Evolutionary conservation across 495 filamentous ascomycete genomes (phyloP), one percentile per base, ranked within the genome.

Genomic region (Talaromyces adpressus): DNA sequence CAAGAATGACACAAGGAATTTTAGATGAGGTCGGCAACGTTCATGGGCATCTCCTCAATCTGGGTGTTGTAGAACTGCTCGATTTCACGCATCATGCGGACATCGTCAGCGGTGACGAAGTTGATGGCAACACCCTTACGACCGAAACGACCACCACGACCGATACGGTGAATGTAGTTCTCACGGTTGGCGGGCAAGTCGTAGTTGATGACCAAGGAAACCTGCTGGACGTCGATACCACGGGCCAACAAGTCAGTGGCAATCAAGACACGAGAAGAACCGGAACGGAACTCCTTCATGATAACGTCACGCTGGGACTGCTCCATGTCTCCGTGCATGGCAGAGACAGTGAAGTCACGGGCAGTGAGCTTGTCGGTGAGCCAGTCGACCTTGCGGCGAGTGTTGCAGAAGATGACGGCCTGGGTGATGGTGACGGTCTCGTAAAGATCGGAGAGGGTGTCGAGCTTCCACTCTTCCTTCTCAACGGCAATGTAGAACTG

Each of bases 351-450:
- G 83, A 98, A 98, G 82, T 98, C 92, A 80, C 91, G 91, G 69
- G 90, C 90, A 69, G 91, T 90, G 75, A 98, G 91, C 86, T 97
- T 98, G 82, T 97, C 93, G 66, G 94, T 98, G 67, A 98, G 88
- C 94, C 94, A 98, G 83, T 98, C 94, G 72, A 98, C 94, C 92
- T 98, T 98, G 80, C 94, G 85, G 72, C 95, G 89, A 68, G 94
- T 98, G 85, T 98, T 98, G 84, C 94, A 98, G 89, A 98, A 98
- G 81, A 98, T 98, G 75, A 98, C 94, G 64, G 94, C 94, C 78
- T 98, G 94, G 63, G 94, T 98, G 75, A 98, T 98, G 68, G 94
- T 98, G 73, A 98, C 89, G 34, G 94, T 98, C 77, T 98, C 94
- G 85, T 98, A 98, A 63, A 98, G 81, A 78, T 98, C 94, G 72